Percentiles rank a stretch among this genome's conserved stretches.
These are phyloP conservation scores for Syzygium oleosum DNA, from an alignment of 345 rosid species.

Conservation along the genomic window DNA sequence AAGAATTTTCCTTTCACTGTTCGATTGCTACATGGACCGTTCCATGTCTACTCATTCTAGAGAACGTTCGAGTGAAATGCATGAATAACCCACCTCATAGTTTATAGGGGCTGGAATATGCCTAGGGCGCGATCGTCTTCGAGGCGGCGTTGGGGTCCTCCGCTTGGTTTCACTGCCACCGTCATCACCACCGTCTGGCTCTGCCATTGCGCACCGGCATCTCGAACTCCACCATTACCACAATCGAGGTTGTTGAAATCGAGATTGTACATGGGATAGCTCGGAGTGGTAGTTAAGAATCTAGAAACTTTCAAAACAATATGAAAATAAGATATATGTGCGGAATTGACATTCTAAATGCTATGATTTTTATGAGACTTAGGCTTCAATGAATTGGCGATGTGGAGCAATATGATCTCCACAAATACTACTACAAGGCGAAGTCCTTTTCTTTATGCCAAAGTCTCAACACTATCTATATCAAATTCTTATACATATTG, in stretches of 20 bases:
- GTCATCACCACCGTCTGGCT: neutral
- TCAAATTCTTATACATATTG: neutral
- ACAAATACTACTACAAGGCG: neutral
- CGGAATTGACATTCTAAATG: neutral
- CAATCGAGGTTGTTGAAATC: neutral
- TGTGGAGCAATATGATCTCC: neutral
- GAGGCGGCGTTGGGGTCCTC: neutral
- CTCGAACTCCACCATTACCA: neutral
- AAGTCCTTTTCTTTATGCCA: neutral
- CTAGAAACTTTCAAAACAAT: neutral
- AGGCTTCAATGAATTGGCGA: neutral
- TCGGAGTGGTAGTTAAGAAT: neutral
- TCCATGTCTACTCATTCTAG: neutral
- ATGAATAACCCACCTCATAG: neutral
- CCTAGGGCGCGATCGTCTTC: neutral
- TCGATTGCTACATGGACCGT: neutral
- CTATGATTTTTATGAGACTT: neutral
- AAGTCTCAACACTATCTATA: neutral
- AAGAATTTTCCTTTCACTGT: constrained; percentile 8
- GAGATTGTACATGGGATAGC: neutral
- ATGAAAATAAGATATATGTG: neutral
- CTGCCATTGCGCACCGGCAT: neutral
- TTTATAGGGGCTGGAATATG: neutral
- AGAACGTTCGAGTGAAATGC: neutral
- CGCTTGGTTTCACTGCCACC: neutral